Conservation (phyloP, 345 rosid species). For the Fremontodendron californicum region DNA sequence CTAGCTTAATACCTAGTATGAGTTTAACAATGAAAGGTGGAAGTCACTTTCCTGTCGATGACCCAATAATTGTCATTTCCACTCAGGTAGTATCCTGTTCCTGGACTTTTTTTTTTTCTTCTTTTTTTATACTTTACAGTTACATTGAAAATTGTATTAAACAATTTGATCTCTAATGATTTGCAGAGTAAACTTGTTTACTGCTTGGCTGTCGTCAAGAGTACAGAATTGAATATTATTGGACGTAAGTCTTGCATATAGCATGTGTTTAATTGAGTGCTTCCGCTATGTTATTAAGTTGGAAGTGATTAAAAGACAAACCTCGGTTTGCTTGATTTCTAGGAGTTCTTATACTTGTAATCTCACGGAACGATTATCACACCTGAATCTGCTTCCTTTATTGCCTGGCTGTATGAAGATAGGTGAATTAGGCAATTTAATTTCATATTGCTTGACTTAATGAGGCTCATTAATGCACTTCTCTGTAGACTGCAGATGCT, state of each 20-base stretch:
- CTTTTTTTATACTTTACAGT: not conserved
- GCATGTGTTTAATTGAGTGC: constrained; percentile 5
- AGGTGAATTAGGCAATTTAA: not conserved
- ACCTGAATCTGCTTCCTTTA: not conserved
- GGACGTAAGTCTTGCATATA: constrained; percentile 53
- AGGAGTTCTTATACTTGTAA: not conserved
- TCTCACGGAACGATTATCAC: not conserved
- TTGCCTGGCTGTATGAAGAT: not conserved
- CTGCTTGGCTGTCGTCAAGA: constrained; percentile 72
- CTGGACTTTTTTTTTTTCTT: not conserved
- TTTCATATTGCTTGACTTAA: not conserved
- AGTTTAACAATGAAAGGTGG: constrained; percentile 73
- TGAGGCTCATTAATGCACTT: not conserved
- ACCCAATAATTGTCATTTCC: constrained; percentile 70
- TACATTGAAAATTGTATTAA: not conserved
- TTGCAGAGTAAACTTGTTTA: constrained; percentile 57
- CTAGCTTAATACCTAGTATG: constrained; percentile 63
- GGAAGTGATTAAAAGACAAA: not conserved
- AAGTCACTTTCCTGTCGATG: constrained; percentile 51
- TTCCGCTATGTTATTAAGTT: not conserved
- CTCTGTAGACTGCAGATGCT: not conserved
- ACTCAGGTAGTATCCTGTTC: constrained; percentile 38
- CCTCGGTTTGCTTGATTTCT: not conserved
- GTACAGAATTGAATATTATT: constrained; percentile 65
- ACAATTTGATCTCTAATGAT: not conserved